Conservation (phyloP, 2,329 filamentous ascomycete genomes). For the Beauveria sp. region DNA sequence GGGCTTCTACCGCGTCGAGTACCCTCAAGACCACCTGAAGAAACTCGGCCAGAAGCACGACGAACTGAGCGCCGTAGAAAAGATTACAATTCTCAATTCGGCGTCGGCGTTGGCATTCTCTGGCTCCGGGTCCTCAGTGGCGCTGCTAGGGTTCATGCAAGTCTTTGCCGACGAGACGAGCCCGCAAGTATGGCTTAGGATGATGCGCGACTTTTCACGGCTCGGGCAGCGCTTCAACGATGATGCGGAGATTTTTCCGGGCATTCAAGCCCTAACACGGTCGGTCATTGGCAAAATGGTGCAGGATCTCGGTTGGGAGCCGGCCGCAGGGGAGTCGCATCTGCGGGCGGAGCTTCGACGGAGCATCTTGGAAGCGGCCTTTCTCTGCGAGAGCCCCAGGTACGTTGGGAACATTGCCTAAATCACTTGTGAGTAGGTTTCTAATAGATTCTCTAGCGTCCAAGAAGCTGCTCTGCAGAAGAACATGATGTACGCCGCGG, state of each 20-base stretch:
- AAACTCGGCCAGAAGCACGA: conserved; percentile 72
- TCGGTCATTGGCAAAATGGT: conserved; percentile 71
- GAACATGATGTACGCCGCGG: background rate
- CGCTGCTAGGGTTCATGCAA: conserved; percentile 74
- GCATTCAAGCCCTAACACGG: conserved; percentile 75
- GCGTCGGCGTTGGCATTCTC: conserved; percentile 83
- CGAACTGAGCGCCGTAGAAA: conserved; percentile 75
- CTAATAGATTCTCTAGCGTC: background rate
- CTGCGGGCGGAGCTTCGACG: conserved; percentile 76
- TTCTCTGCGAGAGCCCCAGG: conserved; percentile 67
- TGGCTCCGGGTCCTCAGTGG: conserved; percentile 73
- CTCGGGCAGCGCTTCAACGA: conserved; percentile 81
- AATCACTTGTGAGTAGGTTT: background rate
- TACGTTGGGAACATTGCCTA: conserved; percentile 32
- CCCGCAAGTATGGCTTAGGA: conserved; percentile 83
- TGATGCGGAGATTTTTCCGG: conserved; percentile 62
- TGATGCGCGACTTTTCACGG: conserved; percentile 66
- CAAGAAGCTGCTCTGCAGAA: background rate
- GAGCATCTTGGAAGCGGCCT: conserved; percentile 68
- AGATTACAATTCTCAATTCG: conserved; percentile 86
- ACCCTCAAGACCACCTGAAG: conserved; percentile 70
- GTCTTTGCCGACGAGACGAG: conserved; percentile 74
- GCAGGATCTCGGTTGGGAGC: conserved; percentile 80
- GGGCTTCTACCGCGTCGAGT: conserved; percentile 88
- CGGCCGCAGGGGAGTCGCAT: conserved; percentile 69